phyloP scores from a whole-genome alignment of 169 alveolate species.

The Plasmodium ovale region DNA sequence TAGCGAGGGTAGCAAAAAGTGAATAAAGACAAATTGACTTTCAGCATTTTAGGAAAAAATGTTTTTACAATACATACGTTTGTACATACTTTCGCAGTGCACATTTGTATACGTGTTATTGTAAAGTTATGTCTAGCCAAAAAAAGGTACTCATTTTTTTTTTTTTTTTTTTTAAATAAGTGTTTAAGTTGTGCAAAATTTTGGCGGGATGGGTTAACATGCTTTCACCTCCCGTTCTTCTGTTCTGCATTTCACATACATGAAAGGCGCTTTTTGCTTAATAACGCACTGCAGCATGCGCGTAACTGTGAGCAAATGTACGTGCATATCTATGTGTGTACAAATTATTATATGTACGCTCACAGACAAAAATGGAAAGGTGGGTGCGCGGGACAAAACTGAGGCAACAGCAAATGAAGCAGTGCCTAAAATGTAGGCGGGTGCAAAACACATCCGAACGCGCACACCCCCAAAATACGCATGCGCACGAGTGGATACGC shows the following conservation, averaged over 20 bases:
- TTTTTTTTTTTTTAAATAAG: no score
- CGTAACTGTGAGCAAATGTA: not conserved
- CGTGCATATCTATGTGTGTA: not conserved
- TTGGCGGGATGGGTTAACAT: not conserved
- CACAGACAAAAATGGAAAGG: not conserved
- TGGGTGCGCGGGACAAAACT: no score
- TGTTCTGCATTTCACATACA: not conserved
- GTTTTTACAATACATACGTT: not conserved
- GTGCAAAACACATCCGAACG: no score
- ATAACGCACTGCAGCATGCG: not conserved
- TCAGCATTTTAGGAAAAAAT: not conserved
- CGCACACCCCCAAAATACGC: no score
- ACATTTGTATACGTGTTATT: not conserved
- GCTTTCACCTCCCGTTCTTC: constrained; percentile 1
- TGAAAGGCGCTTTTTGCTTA: not conserved
- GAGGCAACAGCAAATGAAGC: no score
- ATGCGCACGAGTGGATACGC: no score
- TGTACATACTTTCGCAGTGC: not conserved
- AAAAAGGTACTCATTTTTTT: no score
- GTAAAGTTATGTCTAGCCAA: no score
- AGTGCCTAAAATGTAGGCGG: no score
- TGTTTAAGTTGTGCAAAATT: no score
- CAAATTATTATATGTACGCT: not conserved
- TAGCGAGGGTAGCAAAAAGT: not conserved
- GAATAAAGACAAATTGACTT: constrained; percentile 12